Evolutionary conservation across 805 yeast genomes (phyloP).

Genomic region (Spathaspora gorwiae): DNA sequence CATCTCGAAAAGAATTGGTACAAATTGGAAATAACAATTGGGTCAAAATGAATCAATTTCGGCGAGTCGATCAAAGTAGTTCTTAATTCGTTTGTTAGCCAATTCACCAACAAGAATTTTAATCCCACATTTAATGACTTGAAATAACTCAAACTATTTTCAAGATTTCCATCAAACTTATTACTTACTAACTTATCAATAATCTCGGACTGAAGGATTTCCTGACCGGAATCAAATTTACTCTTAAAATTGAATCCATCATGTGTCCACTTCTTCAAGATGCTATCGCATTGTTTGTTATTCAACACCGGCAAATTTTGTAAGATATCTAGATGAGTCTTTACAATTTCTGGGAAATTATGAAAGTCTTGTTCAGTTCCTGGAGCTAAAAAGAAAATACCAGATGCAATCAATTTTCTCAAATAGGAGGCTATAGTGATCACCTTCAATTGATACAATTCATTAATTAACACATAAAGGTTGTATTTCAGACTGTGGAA

Average conservation of each 20-base stretch:
- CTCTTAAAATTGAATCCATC: slow-evolving; percentile 25
- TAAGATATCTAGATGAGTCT: slow-evolving; percentile 51
- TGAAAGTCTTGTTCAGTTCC: slow-evolving; percentile 15
- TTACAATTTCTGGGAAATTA: slow-evolving; percentile 12
- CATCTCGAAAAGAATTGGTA: slow-evolving; percentile 33
- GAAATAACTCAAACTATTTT: slow-evolving; percentile 11
- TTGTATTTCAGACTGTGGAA: slow-evolving; percentile 10
- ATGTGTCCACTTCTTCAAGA: slow-evolving; percentile 45
- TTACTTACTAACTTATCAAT: slow-evolving; percentile 26
- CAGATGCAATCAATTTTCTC: slow-evolving; percentile 79
- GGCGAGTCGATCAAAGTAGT: slow-evolving; percentile 28
- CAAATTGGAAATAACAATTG: slow-evolving; percentile 24
- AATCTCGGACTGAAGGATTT: slow-evolving; percentile 25
- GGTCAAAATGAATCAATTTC: slow-evolving; percentile 31
- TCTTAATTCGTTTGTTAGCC: slow-evolving; percentile 44
- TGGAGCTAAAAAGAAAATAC: slow-evolving; percentile 61
- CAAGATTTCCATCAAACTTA: slow-evolving; percentile 12
- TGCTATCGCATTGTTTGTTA: slow-evolving; percentile 52
- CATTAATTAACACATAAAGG: slow-evolving; percentile 47
- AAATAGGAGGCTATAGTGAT: slow-evolving; percentile 64
- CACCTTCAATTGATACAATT: slow-evolving; percentile 46
- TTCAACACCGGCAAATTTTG: slow-evolving; percentile 54
- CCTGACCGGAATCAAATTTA: slow-evolving; percentile 37
- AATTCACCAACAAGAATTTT: slow-evolving; percentile 42
- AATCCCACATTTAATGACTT: slow-evolving; percentile 35